Conservation (phyloP, 2,329 filamentous ascomycete species). For the Aaosphaeria pasadenensis region DNA sequence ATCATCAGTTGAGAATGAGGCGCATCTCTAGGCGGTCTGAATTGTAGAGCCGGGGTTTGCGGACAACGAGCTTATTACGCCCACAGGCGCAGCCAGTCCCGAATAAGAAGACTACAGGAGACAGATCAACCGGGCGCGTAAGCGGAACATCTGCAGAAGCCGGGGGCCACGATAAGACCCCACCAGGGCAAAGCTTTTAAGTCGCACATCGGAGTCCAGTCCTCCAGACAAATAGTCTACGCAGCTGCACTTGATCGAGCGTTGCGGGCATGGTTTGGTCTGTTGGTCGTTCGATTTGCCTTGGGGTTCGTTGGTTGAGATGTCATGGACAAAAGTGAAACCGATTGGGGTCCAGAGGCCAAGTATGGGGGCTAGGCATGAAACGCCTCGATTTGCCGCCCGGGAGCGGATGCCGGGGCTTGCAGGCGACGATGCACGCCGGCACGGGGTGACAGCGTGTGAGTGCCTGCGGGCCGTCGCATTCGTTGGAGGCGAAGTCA, state of each 20-base stretch:
- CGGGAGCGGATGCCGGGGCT: conserved; percentile 33
- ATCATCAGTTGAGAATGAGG: conserved; percentile 21
- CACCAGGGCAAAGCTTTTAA: no score
- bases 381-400: conserved; percentile 36
- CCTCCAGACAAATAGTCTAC: no score
- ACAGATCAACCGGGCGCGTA: conserved; percentile 39
- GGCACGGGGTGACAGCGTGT: conserved; percentile 30
- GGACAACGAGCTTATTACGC: conserved; percentile 20
- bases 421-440: conserved; percentile 30
- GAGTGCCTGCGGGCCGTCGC: conserved; percentile 35
- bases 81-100: conserved; percentile 33
- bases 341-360: conserved; percentile 8
- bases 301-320: no score
- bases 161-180: conserved; percentile 21
- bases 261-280: conserved; percentile 9
- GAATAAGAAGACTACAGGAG: conserved; percentile 25
- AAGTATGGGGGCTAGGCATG: conserved; percentile 22
- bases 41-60: conserved; percentile 17
- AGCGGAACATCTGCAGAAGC: conserved; percentile 22
- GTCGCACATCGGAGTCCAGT: no score
- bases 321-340: no score
- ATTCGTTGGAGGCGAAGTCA: conserved; percentile 51
- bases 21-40: conserved; percentile 15
- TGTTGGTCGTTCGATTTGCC: background rate
- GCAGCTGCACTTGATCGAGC: conserved; percentile 2